Evolutionary conservation across 768 basidiomycete species (phyloP).

Genomic region (Coprinopsis cinerea): DNA sequence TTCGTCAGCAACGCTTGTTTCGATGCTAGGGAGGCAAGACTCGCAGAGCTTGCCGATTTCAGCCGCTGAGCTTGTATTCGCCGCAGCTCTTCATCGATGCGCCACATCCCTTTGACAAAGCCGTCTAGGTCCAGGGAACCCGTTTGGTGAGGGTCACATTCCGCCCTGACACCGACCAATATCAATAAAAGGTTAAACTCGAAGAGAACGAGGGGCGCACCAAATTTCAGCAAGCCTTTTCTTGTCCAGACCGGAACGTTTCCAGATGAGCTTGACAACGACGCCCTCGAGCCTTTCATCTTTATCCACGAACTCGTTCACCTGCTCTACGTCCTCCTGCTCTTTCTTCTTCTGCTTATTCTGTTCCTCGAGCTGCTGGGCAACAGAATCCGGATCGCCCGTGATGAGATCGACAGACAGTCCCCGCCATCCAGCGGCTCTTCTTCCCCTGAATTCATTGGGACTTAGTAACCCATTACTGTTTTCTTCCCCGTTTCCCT

Average conservation of each 20-base stretch:
- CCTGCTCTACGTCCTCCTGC: slow-evolving; percentile 18
- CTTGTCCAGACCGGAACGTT: slow-evolving; percentile 48
- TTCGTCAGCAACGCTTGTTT: neutral
- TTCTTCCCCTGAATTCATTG: slow-evolving; percentile 38
- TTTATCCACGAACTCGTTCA: slow-evolving; percentile 26
- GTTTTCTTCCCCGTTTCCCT: neutral
- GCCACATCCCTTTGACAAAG: slow-evolving; percentile 81
- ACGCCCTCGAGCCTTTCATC: slow-evolving; percentile 51
- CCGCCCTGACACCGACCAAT: slow-evolving; percentile 41
- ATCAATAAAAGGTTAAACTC: neutral
- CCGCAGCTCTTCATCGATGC: slow-evolving; percentile 79
- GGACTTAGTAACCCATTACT: slow-evolving; percentile 28
- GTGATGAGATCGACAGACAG: slow-evolving; percentile 31
- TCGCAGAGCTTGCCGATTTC: slow-evolving; percentile 20
- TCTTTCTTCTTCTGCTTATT: slow-evolving; percentile 3
- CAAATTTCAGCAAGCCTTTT: slow-evolving; percentile 55
- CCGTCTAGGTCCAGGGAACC: slow-evolving; percentile 60
- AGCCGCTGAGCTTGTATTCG: slow-evolving; percentile 40
- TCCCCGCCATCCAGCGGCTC: slow-evolving; percentile 69
- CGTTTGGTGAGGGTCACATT: slow-evolving; percentile 51
- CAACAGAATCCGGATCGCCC: slow-evolving; percentile 22
- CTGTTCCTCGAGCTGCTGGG: slow-evolving; percentile 8
- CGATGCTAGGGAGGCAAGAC: slow-evolving; percentile 2
- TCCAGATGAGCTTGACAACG: slow-evolving; percentile 60
- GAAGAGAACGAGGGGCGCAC: slow-evolving; percentile 1